Conservation (phyloP, 192 early-diverging fungal genomes). For the Linnemannia zychae region DNA sequence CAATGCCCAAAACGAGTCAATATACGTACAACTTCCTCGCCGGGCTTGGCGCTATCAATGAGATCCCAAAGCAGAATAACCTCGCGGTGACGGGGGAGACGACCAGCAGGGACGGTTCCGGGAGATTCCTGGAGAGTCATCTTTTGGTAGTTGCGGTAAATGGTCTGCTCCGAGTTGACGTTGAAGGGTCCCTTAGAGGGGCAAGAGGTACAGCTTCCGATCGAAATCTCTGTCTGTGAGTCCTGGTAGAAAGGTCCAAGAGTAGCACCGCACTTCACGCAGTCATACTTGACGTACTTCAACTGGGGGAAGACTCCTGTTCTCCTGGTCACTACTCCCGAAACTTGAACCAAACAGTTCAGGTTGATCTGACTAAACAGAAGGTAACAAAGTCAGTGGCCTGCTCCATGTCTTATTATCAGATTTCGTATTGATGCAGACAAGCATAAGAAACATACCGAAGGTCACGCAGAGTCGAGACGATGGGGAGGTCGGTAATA, state of each 20-base stretch:
- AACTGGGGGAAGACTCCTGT: constrained; percentile 98
- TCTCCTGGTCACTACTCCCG: constrained; percentile 93
- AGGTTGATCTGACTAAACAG: constrained; percentile 82
- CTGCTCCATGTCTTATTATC: neutral
- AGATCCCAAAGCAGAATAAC: constrained; percentile 96
- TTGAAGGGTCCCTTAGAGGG: constrained; percentile 93
- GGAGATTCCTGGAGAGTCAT: constrained; percentile 97
- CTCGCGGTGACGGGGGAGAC: constrained; percentile 93
- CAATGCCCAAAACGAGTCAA: too few relatives aligned
- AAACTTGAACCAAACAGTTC: constrained; percentile 91
- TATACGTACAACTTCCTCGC: constrained; percentile 88
- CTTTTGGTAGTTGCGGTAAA: constrained; percentile 98
- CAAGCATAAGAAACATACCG: constrained; percentile 49
- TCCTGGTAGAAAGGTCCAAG: constrained; percentile 97
- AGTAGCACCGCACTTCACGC: constrained; percentile 91
- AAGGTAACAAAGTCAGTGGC: neutral
- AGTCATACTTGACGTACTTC: constrained; percentile 97
- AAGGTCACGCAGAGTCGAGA: constrained; percentile 89
- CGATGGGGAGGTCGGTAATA: constrained; percentile 89
- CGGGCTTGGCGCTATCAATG: constrained; percentile 95
- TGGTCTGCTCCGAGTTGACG: constrained; percentile 94
- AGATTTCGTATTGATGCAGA: neutral
- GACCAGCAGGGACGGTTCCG: constrained; percentile 94
- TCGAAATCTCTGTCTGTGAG: constrained; percentile 85
- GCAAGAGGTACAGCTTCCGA: constrained; percentile 89